Evolutionary conservation across 768 basidiomycete species (phyloP), one percentile per base, ranked within the genome.

Genomic region (Amanita inopinata): DNA sequence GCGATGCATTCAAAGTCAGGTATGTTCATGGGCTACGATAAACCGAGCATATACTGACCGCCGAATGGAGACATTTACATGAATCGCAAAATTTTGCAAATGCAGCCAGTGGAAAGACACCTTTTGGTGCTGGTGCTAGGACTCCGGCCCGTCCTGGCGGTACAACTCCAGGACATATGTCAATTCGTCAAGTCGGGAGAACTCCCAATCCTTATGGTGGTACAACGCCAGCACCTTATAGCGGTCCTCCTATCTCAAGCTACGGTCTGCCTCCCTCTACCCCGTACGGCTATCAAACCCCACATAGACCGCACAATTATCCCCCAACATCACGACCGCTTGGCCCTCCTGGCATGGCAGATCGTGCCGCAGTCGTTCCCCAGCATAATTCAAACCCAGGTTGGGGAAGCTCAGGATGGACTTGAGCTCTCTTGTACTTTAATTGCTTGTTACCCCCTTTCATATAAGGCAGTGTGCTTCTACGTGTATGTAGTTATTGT

Each of bases 1-100:
- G 94, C 50, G 93, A 97, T 58, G 92, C 93, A 14, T 98, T 98
- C 78, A 97, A 97, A 78, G 78, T 88, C 55, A 63, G 81, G 80
- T 80, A 53, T 52, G 70, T 53, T 14, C 36, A 17, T 31, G 34
- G 32, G 33, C 20, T 17, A 19, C 47, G 25, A 20, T 14, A 36
- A 20, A 36, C 5, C 22, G 22, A 8, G 12, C 11, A 24, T 34
- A 24, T 15, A 7, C 4, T 19, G 18, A 30, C 11, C 32, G 14
- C 35, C 33, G 20, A 41, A 42, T 53, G 15, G 48, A 83, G 84
- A 52, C 84, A 88, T 64, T 65, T 85, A 33, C 80, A 87, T 52
- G 81, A 86, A 59, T 82, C 83, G n/a, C 69, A 83, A 69, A 70
- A 67, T 66, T 45, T 74, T 56, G 57, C 70, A 48, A 56, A 64